Conservation (phyloP, 805 yeast genomes). For the Starmerella riodocensis region DNA sequence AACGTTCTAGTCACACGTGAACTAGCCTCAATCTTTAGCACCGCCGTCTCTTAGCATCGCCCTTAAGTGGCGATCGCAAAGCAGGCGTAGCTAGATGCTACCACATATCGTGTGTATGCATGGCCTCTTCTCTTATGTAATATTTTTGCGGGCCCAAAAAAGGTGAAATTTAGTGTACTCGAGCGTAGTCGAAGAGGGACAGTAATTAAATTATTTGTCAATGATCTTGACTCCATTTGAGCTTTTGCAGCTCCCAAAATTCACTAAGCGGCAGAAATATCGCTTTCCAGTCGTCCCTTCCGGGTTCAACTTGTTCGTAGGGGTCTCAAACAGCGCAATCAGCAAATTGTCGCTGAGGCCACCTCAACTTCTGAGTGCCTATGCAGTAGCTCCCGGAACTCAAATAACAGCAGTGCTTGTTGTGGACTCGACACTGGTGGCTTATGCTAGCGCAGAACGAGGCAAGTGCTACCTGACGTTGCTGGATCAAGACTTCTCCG, state of each 20-base stretch:
- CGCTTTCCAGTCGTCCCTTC: conserved; percentile 8
- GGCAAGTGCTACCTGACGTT: conserved; percentile 20
- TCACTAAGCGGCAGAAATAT: conserved; percentile 1
- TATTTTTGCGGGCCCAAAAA: too few relatives aligned
- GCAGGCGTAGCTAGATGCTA: too few relatives aligned
- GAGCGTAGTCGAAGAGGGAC: not conserved
- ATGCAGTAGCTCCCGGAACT: conserved; percentile 26
- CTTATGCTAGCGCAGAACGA: conserved; percentile 24
- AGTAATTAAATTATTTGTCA: not conserved
- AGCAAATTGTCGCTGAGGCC: conserved; percentile 23
- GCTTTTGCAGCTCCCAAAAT: conserved; percentile 20
- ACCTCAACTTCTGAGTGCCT: conserved; percentile 26
- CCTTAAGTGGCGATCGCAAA: too few relatives aligned
- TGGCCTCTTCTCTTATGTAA: too few relatives aligned
- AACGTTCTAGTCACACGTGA: too few relatives aligned
- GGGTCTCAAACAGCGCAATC: conserved; percentile 26
- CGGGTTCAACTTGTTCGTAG: conserved; percentile 18
- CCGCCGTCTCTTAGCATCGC: too few relatives aligned
- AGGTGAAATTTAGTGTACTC: not conserved
- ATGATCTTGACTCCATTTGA: conserved; percentile 23
- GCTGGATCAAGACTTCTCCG: not conserved
- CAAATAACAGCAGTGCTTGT: conserved; percentile 21
- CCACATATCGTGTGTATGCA: too few relatives aligned
- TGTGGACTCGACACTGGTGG: conserved; percentile 4
- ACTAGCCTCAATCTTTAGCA: too few relatives aligned